phyloP scores from a whole-genome alignment of 2,329 filamentous ascomycete species.

The Xylaria hypoxylon region DNA sequence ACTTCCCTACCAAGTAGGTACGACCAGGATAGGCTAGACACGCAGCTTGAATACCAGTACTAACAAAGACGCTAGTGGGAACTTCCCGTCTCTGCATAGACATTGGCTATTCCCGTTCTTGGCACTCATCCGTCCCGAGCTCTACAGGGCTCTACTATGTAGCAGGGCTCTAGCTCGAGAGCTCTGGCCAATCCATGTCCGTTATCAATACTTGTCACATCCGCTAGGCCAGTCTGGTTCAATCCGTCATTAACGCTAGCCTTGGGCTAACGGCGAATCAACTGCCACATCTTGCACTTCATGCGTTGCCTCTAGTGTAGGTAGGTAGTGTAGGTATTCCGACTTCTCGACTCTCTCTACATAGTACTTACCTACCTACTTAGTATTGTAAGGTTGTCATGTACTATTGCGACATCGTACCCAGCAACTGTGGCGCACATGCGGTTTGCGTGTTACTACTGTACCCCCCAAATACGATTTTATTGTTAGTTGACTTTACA shows the following conservation, averaged over 20 bases:
- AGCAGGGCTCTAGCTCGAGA: conserved; percentile 41
- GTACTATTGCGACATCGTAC: conserved; percentile 17
- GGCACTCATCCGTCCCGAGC: conserved; percentile 41
- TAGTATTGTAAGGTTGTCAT: background rate
- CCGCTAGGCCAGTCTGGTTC: conserved; percentile 46
- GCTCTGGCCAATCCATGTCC: conserved; percentile 47
- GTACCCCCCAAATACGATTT: conserved; percentile 26
- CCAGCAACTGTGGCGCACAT: conserved; percentile 22
- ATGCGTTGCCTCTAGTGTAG: conserved; percentile 27
- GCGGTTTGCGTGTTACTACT: conserved; percentile 37
- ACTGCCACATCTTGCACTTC: conserved; percentile 22
- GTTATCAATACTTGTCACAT: conserved; percentile 45
- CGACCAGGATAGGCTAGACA: conserved; percentile 26
- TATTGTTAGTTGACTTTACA: conserved; percentile 27
- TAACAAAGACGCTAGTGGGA: conserved; percentile 47
- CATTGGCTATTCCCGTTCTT: conserved; percentile 47
- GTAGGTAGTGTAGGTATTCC: background rate
- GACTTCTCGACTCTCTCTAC: conserved; percentile 8
- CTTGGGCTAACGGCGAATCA: conserved; percentile 44
- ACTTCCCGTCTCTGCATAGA: conserved; percentile 47
- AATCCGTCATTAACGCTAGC: conserved; percentile 47
- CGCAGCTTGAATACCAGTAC: conserved; percentile 9
- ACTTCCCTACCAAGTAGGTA: conserved; percentile 23
- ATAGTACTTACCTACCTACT: too few relatives aligned
- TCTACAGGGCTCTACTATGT: conserved; percentile 29